A percentile compares a stretch with the other conserved stretches of the same genome.
Evolutionary conservation across 352 stramenopile genomes (phyloP).

Genomic region (Elongisporangium prolatum): DNA sequence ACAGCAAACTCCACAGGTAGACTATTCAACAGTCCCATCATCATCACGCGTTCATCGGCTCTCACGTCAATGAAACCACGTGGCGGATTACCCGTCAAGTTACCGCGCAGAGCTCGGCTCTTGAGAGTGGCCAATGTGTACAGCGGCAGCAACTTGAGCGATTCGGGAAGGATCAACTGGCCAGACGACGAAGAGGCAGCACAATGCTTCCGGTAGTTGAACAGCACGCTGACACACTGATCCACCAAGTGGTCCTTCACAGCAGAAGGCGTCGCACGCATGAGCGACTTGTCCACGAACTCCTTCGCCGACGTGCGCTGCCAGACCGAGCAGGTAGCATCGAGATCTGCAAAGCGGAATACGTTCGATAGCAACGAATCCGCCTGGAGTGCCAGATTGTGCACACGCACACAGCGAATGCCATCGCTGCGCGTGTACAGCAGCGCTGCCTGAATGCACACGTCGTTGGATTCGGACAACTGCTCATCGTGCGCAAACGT

Average conservation of each 20-base stretch:
- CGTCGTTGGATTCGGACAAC: slow-evolving; percentile 61
- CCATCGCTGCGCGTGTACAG: slow-evolving; percentile 86
- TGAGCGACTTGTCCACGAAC: slow-evolving; percentile 78
- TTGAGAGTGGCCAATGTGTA: slow-evolving; percentile 88
- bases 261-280: slow-evolving; percentile 65
- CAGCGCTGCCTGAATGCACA: slow-evolving; percentile 86
- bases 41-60: slow-evolving; percentile 84
- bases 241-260: slow-evolving; percentile 82
- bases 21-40: slow-evolving; percentile 78
- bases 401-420: slow-evolving; percentile 86
- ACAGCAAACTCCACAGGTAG: slow-evolving; percentile 81
- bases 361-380: slow-evolving; percentile 80
- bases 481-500: slow-evolving; percentile 87
- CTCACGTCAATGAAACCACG: slow-evolving; percentile 83
- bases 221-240: slow-evolving; percentile 84
- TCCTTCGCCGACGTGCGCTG: slow-evolving; percentile 72
- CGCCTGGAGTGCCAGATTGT: slow-evolving; percentile 84
- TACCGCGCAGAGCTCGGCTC: slow-evolving; percentile 79
- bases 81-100: slow-evolving; percentile 71
- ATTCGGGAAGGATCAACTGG: slow-evolving; percentile 90
- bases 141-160: slow-evolving; percentile 87
- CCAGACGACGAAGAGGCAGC: slow-evolving; percentile 86
- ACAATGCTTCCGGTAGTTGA: slow-evolving; percentile 90
- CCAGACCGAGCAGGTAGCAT: slow-evolving; percentile 84
- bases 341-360: slow-evolving; percentile 86